Evolutionary conservation across 352 stramenopile species (phyloP), one percentile per base, ranked within the genome.

Genomic region (Pythium aristosporum): DNA sequence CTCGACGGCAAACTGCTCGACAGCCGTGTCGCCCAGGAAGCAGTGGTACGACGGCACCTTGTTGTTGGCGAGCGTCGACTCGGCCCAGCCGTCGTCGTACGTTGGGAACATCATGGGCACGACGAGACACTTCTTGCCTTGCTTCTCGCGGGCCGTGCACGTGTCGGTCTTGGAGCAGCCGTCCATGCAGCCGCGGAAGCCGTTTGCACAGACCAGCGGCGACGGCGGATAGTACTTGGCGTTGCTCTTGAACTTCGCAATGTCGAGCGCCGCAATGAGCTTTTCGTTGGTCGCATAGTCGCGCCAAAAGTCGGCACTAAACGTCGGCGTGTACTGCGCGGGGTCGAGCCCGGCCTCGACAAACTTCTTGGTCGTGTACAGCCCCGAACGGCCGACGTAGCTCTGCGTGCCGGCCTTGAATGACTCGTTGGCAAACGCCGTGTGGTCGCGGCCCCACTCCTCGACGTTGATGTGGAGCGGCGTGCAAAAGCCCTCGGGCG

Each of bases 341-440:
- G 47, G 21, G n/a, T 78, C 67, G 11, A 66, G 39, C 5, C 52
- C 67, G 3, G 72, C 42, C 0, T 65, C 39, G 8, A 85, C 56
- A 37, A 83, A 81, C 36, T 78, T 71, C 2, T 46, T 63, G 15
- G 72, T 79, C 8, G 78, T 87, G 66, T 81, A 85, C 20, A 82
- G 16, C 0, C 75, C 73, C 0, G 68, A 65, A 2, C 70, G 73
- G 1, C 74, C 73, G 11, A 61, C 59, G 62, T 84, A 84, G 11
- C 75, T 65, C 52, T 70, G 59, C 1, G 53, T 52, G 2, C 74
- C 74, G 7, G 55, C 30, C 12, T 43, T 57, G 23, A 54, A 68
- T 12, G 62, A 65, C 28, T 80, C 72, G 63, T 81, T 79, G 5
- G 67, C 23, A 56, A 72, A 82, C 7, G 50, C 16, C 20, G 44